Base-by-base conservation (phyloP, 2,329 filamentous ascomycete species). In the Dendryphion nanum region DNA sequence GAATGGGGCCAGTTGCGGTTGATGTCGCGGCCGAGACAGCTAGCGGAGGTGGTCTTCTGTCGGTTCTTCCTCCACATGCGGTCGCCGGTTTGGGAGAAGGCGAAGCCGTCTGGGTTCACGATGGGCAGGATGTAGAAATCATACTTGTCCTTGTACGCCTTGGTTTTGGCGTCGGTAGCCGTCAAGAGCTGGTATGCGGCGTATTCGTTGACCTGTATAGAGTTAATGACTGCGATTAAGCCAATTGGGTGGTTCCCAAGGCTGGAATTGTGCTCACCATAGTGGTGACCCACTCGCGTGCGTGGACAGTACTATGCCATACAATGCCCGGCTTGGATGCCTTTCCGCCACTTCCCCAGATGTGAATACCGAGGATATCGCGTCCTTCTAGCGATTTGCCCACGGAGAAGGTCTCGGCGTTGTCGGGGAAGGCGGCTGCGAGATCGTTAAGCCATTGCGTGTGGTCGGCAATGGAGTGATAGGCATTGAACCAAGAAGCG, bases 61-160 rank as follows among this genome's bases (percentile, higher is more conserved):
- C 64, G 48, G 48, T 67, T 67, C 53, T 67, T 67, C 38, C 64
- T 52, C 64, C 64, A 67, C 43, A 67, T 34, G 29, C 64, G 62
- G 44, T 67, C 57, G 31, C 40, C 60, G n/a, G 56, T 51, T 36
- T 67, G 64, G 4, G 59, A 55, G 50, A 59, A 67, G 30, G 60
- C 57, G 44, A 67, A 67, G 38, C 64, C 63, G 34, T 66, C 62
- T 2, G 63, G 63, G 48, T 67, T 67, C 17, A 65, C 60, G n/a
- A 66, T 51, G 6, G 63, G 63, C 44, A 65, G 56, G 48, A 85
- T 73, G 59, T 82, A 83, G 48, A 82, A 82, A 62, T 86, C 83
- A 54, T 81, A 83, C 38, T 71, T 77, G 59, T 83, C 72, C 17
- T 84, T 69, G 37, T 77, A 71, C 1, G 61, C 54, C 3, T 53